Evolutionary conservation across 352 stramenopile genomes (phyloP).

Genomic region (Phytophthora palmivora): DNA sequence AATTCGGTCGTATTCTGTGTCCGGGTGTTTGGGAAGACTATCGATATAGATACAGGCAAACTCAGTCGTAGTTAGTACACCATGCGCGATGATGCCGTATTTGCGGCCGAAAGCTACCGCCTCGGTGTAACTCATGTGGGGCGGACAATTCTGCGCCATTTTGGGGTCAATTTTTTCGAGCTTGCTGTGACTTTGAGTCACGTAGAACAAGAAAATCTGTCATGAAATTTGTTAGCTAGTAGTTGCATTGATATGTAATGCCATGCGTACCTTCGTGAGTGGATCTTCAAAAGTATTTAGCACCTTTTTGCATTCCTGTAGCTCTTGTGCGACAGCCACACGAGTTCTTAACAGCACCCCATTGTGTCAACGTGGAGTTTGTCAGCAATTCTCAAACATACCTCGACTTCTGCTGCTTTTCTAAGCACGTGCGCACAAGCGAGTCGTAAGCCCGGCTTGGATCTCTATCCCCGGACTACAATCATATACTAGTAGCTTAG

Average conservation of each 20-base stretch:
- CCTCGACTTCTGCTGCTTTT: constrained; percentile 73
- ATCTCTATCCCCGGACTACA: constrained; percentile 63
- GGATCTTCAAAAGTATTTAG: constrained; percentile 69
- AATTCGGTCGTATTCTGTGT: constrained; percentile 67
- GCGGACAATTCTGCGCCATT: constrained; percentile 47
- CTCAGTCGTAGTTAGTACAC: constrained; percentile 79
- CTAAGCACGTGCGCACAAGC: constrained; percentile 67
- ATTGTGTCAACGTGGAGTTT: background rate
- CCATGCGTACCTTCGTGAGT: constrained; percentile 54
- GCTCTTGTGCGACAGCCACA: constrained; percentile 50
- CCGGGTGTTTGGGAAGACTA: constrained; percentile 61
- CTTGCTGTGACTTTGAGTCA: constrained; percentile 52
- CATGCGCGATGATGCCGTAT: constrained; percentile 79
- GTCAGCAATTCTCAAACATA: background rate
- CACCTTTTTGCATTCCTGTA: constrained; percentile 76
- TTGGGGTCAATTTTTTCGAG: constrained; percentile 76
- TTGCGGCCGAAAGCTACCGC: constrained; percentile 71
- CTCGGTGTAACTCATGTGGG: constrained; percentile 75
- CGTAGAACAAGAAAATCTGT: constrained; percentile 72
- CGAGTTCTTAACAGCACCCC: constrained; percentile 38
- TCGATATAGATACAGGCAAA: constrained; percentile 82
- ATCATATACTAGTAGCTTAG: no score
- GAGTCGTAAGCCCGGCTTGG: constrained; percentile 63
- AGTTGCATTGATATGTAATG: no score
- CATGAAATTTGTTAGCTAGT: background rate